Evolutionary conservation across 2,329 filamentous ascomycete genomes (phyloP), one percentile per base, ranked within the genome.

Genomic region (Microdochium nivale): DNA sequence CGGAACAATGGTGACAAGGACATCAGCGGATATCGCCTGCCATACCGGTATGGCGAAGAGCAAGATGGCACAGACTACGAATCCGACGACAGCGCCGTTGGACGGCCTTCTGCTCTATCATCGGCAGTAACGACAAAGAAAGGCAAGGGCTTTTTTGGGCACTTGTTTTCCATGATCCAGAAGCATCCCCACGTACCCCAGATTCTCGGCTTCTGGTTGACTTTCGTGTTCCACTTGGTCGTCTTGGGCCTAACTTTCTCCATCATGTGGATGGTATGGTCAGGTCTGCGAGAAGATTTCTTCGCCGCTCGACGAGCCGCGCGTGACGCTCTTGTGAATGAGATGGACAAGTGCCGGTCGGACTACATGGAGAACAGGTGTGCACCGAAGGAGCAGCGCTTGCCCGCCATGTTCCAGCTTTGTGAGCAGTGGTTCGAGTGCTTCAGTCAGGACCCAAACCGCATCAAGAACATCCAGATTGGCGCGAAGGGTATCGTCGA

Each of bases 401-500:
- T 87, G 3, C 92, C 91, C 0, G 89, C 87, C 0, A 74, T 97
- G 59, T 80, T 86, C 55, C 70, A 70, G 0, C 72, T 86, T 3
- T 99, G 94, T 66, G 79, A 83, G 32, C 80, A 85, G 55, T 97
- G 92, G 92, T 83, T 86, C 56, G 75, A 81, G 30, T 97, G 94
- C 69, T 96, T 96, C 89, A 83, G 85, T 57, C 82, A 86, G 57
- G 88, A 96, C 62, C 85, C 90, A 0, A 77, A 84, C 46, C 82
- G 83, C 52, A 83, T 96, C 52, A 90, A 88, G 58, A 78, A 86
- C 35, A 86, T 92, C 43, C 86, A 85, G 61, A 83, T 96, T 37
- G 89, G 87, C 19, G 91, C 90, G 4, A 86, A 88, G 62, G 94
- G 91, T 25, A 87, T 96, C 64, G 92, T 92, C 1, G 83, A 90